These are phyloP conservation scores for Ustilaginoidea virens DNA, from an alignment of 2,329 filamentous ascomycete genomes.

Conservation along the genomic window DNA sequence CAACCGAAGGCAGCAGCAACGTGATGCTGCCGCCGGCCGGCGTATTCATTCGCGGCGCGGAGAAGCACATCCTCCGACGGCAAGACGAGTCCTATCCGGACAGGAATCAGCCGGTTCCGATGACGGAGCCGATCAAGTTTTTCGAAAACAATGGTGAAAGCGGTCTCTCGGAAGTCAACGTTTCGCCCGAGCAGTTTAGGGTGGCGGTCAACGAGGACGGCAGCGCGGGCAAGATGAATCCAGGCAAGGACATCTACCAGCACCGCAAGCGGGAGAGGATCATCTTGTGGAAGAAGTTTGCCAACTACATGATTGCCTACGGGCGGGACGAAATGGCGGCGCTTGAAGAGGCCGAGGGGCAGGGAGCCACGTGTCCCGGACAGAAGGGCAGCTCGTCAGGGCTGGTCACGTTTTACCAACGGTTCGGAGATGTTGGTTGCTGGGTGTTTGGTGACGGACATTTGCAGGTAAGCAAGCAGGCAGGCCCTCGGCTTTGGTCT, in stretches of 20 bases:
- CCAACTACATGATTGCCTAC: slow-evolving; percentile 60
- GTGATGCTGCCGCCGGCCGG: slow-evolving; percentile 52
- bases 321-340: slow-evolving; percentile 50
- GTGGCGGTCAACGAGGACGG: slow-evolving; percentile 40
- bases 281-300: slow-evolving; percentile 58
- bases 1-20: slow-evolving; percentile 30
- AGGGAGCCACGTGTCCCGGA: slow-evolving; percentile 23
- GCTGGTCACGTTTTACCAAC: slow-evolving; percentile 67
- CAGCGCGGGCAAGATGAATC: slow-evolving; percentile 42
- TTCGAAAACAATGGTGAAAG: slow-evolving; percentile 55
- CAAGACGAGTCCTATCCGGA: slow-evolving; percentile 39
- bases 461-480: slow-evolving; percentile 49
- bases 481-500: no score
- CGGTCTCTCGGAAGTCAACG: slow-evolving; percentile 47
- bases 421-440: slow-evolving; percentile 65
- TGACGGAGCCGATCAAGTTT: slow-evolving; percentile 49
- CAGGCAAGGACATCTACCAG: slow-evolving; percentile 49
- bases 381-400: slow-evolving; percentile 27
- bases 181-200: slow-evolving; percentile 47
- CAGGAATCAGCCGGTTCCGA: slow-evolving; percentile 46
- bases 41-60: slow-evolving; percentile 55
- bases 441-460: slow-evolving; percentile 73
- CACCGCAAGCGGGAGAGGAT: slow-evolving; percentile 51
- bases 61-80: slow-evolving; percentile 50
- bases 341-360: slow-evolving; percentile 27